phyloP scores from a whole-genome alignment of 441 rosid species.

The Mallotus repandus region DNA sequence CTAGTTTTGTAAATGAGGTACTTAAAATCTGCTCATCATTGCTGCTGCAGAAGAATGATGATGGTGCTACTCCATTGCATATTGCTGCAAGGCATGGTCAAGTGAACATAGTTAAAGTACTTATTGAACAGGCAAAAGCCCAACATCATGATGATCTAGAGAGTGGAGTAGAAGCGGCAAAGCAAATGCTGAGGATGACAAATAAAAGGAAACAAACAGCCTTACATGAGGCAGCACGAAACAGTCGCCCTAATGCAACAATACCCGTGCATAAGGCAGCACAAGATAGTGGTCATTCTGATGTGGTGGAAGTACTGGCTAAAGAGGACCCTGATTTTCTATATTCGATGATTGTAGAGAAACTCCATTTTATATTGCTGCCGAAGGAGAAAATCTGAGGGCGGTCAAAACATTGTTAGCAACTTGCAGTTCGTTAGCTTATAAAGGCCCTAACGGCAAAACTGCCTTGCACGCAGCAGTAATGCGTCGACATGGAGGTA shows the following conservation, averaged over 20 bases:
- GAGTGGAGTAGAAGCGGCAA: not conserved
- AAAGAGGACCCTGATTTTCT: slow-evolving; percentile 7
- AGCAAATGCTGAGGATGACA: not conserved
- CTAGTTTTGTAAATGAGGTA: not conserved
- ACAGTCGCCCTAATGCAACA: too few relatives aligned
- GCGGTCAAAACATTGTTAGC: too few relatives aligned
- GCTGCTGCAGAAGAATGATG: not conserved
- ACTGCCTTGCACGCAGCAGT: too few relatives aligned
- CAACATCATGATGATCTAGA: not conserved
- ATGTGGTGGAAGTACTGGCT: slow-evolving; percentile 4
- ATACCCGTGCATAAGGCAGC: slow-evolving; percentile 23
- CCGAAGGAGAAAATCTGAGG: too few relatives aligned
- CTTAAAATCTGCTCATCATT: slow-evolving; percentile 11
- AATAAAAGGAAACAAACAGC: not conserved
- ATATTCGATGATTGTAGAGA: slow-evolving; percentile 13
- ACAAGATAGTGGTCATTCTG: not conserved
- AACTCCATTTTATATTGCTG: slow-evolving; percentile 23
- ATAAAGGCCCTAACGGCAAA: too few relatives aligned
- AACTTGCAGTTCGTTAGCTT: too few relatives aligned
- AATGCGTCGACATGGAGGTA: too few relatives aligned
- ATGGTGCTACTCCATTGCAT: slow-evolving; percentile 16
- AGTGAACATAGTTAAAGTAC: not conserved
- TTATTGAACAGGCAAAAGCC: not conserved
- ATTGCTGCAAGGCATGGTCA: slow-evolving; percentile 6
- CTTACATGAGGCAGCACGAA: too few relatives aligned